These are phyloP conservation scores for Mortierella sp. DNA, from an alignment of 371 early-diverging fungal species.

Conservation along the genomic window DNA sequence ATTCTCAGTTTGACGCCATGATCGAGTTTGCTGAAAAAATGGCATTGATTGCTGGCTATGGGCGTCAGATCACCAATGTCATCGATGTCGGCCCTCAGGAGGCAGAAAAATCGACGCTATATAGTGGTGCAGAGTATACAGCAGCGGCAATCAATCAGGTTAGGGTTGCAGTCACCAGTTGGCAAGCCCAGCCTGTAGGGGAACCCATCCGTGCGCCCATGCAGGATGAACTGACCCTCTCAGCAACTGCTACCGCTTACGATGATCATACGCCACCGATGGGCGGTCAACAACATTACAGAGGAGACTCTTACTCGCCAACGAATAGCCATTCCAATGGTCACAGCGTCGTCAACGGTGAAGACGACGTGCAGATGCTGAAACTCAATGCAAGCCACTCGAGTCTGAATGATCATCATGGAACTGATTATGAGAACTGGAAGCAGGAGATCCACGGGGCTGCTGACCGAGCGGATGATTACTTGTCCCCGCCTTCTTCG, in stretches of 20 bases:
- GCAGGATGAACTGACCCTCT: constrained; percentile 32
- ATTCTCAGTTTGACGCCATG: constrained; percentile 27
- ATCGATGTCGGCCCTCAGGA: constrained; percentile 35
- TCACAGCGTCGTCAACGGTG: constrained; percentile 12
- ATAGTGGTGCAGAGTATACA: constrained; percentile 39
- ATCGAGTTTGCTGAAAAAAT: constrained; percentile 27
- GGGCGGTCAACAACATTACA: not conserved
- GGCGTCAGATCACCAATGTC: constrained; percentile 34
- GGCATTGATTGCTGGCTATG: constrained; percentile 24
- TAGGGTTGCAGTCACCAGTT: constrained; percentile 38
- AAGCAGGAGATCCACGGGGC: constrained; percentile 22
- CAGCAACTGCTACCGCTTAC: constrained; percentile 22
- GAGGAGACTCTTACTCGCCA: constrained; percentile 11
- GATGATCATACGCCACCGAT: constrained; percentile 20
- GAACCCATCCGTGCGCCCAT: constrained; percentile 15
- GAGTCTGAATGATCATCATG: constrained; percentile 16
- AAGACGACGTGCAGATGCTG: constrained; percentile 30
- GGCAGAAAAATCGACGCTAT: constrained; percentile 18
- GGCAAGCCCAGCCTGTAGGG: constrained; percentile 31
- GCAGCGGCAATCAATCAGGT: constrained; percentile 38
- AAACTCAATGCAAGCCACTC: constrained; percentile 13
- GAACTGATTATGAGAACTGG: constrained; percentile 27
- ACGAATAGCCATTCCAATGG: constrained; percentile 6
- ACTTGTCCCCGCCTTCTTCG: constrained; percentile 16
- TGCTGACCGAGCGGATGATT: constrained; percentile 10